Conservation (phyloP, 345 rosid species). For the Balakata baccata region DNA sequence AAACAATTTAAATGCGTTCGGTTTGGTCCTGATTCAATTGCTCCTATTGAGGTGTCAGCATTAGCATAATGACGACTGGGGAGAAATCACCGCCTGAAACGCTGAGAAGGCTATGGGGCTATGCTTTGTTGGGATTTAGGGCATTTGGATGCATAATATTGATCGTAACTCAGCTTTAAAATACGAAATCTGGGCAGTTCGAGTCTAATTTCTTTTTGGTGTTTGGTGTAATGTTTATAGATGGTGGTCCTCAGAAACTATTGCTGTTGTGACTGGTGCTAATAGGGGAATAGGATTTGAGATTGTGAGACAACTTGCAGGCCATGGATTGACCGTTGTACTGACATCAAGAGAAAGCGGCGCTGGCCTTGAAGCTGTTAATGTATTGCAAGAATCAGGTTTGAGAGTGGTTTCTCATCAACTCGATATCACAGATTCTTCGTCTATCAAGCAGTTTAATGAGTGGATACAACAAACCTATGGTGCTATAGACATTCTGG, state of each 20-base stretch:
- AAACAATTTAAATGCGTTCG: too few relatives aligned
- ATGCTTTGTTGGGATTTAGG: background rate
- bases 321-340: slow-evolving; percentile 70
- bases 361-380: slow-evolving; percentile 82
- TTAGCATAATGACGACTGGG: too few relatives aligned
- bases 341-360: slow-evolving; percentile 68
- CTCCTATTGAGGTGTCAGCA: too few relatives aligned
- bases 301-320: slow-evolving; percentile 81
- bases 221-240: slow-evolving; percentile 31
- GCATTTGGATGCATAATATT: background rate
- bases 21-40: too few relatives aligned
- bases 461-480: slow-evolving; percentile 65
- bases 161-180: background rate
- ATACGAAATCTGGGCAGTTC: background rate
- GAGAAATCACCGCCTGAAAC: too few relatives aligned
- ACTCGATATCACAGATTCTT: slow-evolving; percentile 57
- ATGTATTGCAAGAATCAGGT: slow-evolving; percentile 77
- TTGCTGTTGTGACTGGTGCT: slow-evolving; percentile 88
- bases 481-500: slow-evolving; percentile 74
- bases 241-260: slow-evolving; percentile 90
- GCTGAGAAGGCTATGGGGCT: background rate
- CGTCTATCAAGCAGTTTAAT: slow-evolving; percentile 52
- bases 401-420: slow-evolving; percentile 74
- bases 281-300: slow-evolving; percentile 96
- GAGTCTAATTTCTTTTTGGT: slow-evolving; percentile 4